A percentile compares a stretch with the other conserved stretches of the same genome.
These are phyloP conservation scores for Rheum nobile DNA, from an alignment of 148 eudicot species.

Conservation along the genomic window DNA sequence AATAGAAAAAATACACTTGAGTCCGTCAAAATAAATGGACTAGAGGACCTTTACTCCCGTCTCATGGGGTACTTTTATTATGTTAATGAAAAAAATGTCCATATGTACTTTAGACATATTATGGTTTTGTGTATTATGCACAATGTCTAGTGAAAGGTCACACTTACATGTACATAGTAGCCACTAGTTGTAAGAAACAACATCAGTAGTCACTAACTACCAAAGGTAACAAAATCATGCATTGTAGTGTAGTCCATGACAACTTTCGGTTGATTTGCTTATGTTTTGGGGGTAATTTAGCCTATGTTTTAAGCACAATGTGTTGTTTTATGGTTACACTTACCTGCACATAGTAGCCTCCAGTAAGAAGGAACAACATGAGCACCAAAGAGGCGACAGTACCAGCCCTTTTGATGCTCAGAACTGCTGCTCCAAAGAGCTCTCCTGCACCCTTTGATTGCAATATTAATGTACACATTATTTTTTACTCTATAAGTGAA, in stretches of 20 bases:
- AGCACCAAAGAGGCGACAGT: slow-evolving; percentile 74
- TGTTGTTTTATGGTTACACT: not conserved
- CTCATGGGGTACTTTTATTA: no score
- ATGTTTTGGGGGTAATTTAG: not conserved
- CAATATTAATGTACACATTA: not conserved
- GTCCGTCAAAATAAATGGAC: no score
- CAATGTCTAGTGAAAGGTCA: no score
- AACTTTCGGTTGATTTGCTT: not conserved
- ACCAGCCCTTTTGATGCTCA: slow-evolving; percentile 86
- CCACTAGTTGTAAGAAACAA: no score
- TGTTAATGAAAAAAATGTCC: no score
- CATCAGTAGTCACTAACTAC: no score
- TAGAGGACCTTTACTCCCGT: no score
- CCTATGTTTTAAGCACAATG: not conserved
- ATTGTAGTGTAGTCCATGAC: not conserved
- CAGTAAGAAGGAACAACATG: slow-evolving; percentile 96
- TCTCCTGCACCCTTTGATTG: slow-evolving; percentile 86
- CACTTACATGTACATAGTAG: no score
- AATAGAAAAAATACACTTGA: no score
- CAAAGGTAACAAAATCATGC: not conserved
- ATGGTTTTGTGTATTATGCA: no score
- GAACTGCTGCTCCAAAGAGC: slow-evolving; percentile 82
- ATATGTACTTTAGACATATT: no score
- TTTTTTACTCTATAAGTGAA: not conserved
- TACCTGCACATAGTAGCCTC: slow-evolving; percentile 98